Evolutionary conservation across 768 basidiomycete species (phyloP).

Genomic region (Rhizopogon salebrosus): DNA sequence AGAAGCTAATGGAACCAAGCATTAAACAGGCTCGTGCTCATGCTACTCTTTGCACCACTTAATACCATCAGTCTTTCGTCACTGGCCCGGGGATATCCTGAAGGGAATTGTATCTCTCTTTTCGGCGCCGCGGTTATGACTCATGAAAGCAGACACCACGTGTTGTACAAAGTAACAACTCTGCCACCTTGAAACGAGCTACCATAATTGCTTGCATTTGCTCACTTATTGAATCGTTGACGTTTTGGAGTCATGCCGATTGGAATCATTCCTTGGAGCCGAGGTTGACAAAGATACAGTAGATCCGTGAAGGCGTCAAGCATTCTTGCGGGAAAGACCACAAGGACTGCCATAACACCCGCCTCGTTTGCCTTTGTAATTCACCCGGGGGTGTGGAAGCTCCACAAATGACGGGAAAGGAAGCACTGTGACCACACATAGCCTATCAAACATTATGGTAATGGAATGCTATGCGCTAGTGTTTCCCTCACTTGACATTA

Average conservation of each 20-base stretch:
- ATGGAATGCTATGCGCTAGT: neutral
- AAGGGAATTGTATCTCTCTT: neutral
- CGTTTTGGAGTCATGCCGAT: neutral
- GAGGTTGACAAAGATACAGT: neutral
- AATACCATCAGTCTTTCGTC: neutral
- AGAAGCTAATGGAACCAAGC: neutral
- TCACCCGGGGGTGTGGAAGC: neutral
- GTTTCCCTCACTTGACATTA: neutral
- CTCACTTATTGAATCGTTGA: neutral
- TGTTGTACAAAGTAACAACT: neutral
- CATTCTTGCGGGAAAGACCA: neutral
- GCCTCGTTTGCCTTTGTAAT: neutral
- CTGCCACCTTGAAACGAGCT: neutral
- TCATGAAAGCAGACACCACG: neutral
- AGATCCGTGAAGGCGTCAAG: neutral
- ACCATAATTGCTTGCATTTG: neutral
- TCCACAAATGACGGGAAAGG: slow-evolving; percentile 1
- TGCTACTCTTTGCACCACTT: neutral
- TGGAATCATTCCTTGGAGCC: neutral
- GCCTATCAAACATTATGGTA: neutral
- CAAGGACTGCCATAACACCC: neutral
- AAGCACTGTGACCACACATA: neutral
- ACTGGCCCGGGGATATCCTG: neutral
- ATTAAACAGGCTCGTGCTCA: neutral
- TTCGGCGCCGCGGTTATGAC: neutral